These are phyloP conservation scores for Arthrobotrys iridis DNA, from an alignment of 2,329 filamentous ascomycete species.

Conservation along the genomic window DNA sequence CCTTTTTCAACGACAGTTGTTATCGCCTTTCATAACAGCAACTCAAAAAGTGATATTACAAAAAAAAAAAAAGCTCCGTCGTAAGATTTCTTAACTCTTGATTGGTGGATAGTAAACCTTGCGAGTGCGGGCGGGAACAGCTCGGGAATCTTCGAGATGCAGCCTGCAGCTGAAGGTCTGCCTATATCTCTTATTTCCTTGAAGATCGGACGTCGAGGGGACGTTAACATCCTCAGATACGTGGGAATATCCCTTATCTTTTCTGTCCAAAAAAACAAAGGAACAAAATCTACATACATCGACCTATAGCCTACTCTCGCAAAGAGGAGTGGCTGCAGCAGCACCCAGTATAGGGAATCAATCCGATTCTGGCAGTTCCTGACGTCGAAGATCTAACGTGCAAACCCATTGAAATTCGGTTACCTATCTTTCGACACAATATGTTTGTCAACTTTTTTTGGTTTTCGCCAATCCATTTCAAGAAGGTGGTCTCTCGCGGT, in stretches of 20 bases:
- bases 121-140: neutral
- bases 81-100: no score
- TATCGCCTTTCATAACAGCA: conserved; percentile 16
- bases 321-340: neutral
- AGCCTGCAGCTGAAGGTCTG: neutral
- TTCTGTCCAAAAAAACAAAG: neutral
- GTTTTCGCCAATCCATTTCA: conserved; percentile 21
- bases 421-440: conserved; percentile 9
- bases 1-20: no score
- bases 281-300: no score
- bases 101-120: conserved; percentile 6
- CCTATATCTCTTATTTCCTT: conserved; percentile 5
- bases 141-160: conserved; percentile 33
- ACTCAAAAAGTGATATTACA: conserved; percentile 19
- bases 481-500: conserved; percentile 43
- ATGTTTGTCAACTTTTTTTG: neutral
- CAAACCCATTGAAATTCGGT: neutral
- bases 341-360: neutral
- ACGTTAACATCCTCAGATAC: conserved; percentile 9
- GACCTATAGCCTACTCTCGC: no score
- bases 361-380: conserved; percentile 13
- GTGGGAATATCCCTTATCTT: conserved; percentile 14
- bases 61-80: conserved; percentile 9
- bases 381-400: conserved; percentile 10
- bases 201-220: conserved; percentile 3